Percentiles rank a stretch among this genome's conserved stretches.
Evolutionary conservation across 208 protist genomes (phyloP).

Genomic region (Herpetomonas samuelpessoai): DNA sequence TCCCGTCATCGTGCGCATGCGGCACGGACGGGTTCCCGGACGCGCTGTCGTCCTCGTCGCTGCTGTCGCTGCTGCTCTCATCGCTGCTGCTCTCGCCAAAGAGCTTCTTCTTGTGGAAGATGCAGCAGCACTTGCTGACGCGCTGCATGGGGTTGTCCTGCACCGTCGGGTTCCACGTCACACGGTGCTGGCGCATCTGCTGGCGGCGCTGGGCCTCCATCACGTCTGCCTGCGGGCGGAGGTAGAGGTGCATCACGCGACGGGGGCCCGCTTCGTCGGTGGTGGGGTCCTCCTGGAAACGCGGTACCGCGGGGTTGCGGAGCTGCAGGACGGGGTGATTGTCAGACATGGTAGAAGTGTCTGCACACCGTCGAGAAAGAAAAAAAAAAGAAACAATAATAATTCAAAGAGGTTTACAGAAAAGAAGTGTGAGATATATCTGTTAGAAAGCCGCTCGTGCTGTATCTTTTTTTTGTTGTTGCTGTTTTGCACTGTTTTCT

Average conservation of each 20-base stretch:
- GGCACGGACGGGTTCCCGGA: slow-evolving; percentile 14
- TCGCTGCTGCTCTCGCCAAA: slow-evolving; percentile 85
- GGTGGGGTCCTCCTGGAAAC: too few relatives aligned
- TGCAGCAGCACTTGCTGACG: slow-evolving; percentile 86
- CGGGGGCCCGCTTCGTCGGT: too few relatives aligned
- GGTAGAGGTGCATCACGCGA: too few relatives aligned
- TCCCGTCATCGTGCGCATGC: neutral
- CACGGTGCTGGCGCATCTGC: neutral
- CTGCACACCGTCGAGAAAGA: neutral
- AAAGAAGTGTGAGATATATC: neutral
- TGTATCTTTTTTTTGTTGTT: neutral
- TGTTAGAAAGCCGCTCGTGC: neutral
- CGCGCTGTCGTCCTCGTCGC: slow-evolving; percentile 22
- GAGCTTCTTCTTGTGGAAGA: slow-evolving; percentile 88
- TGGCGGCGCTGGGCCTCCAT: too few relatives aligned
- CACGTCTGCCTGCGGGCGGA: too few relatives aligned
- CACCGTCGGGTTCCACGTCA: slow-evolving; percentile 63
- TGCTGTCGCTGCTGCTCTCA: too few relatives aligned
- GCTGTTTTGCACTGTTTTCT: too few relatives aligned
- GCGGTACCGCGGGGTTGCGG: too few relatives aligned
- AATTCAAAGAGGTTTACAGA: neutral
- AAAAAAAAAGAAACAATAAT: slow-evolving; percentile 9
- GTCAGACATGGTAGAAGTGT: neutral
- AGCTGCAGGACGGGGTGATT: too few relatives aligned
- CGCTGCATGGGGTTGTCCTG: slow-evolving; percentile 58